Evolutionary conservation across 2,329 filamentous ascomycete genomes (phyloP).

Genomic region (Arachnopeziza araneosa): DNA sequence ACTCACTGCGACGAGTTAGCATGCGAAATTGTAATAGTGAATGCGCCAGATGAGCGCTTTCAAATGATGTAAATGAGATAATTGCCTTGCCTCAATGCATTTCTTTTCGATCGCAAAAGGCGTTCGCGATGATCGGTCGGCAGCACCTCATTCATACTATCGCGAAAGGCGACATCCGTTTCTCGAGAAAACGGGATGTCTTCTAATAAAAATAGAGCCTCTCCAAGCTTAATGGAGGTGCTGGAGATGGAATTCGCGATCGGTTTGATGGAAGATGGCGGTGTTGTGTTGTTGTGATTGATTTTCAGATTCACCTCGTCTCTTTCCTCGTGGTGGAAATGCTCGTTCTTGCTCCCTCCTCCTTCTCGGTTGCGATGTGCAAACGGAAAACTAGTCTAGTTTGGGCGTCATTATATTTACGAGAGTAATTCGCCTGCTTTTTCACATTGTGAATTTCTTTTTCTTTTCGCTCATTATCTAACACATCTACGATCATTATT

Average conservation of each 20-base stretch:
- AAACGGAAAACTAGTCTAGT: not conserved
- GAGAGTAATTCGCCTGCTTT: not conserved
- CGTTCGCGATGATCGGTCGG: slow-evolving; percentile 50
- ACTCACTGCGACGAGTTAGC: slow-evolving; percentile 48
- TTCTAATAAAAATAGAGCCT: slow-evolving; percentile 30
- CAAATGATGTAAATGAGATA: slow-evolving; percentile 8
- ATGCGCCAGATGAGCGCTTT: slow-evolving; percentile 23
- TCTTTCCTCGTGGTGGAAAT: slow-evolving; percentile 4
- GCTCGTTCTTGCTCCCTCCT: not conserved
- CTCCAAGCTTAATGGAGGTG: slow-evolving; percentile 32
- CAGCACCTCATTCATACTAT: slow-evolving; percentile 67
- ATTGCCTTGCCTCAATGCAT: slow-evolving; percentile 52
- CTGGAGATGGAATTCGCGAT: slow-evolving; percentile 27
- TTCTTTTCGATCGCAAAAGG: slow-evolving; percentile 60
- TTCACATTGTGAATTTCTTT: not conserved
- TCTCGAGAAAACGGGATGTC: slow-evolving; percentile 48
- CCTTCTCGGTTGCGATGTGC: not conserved
- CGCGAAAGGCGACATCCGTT: slow-evolving; percentile 63
- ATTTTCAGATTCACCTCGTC: slow-evolving; percentile 14
- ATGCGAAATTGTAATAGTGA: slow-evolving; percentile 19
- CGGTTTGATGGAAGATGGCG: slow-evolving; percentile 25
- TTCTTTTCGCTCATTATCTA: not conserved
- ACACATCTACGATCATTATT: not conserved
- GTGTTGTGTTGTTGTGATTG: slow-evolving; percentile 22
- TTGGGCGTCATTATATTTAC: not conserved